These are phyloP conservation scores for Vachellia collinsii DNA, from an alignment of 306 rosid genomes.

Conservation along the genomic window DNA sequence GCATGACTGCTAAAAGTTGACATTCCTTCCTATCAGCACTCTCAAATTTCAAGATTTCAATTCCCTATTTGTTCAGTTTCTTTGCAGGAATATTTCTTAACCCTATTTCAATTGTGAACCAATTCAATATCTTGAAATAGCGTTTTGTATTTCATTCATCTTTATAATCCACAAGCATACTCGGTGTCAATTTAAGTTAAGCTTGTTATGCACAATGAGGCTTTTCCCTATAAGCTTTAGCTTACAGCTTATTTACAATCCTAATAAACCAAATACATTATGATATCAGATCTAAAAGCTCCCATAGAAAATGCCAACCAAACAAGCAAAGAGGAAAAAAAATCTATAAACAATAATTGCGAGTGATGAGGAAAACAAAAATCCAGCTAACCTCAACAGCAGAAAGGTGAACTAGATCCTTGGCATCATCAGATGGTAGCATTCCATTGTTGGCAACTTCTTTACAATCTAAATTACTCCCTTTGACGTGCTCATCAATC, in stretches of 20 bases:
- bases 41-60: neutral
- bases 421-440: constrained; percentile 28
- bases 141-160: neutral
- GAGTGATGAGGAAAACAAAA: neutral
- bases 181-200: neutral
- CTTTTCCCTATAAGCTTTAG: neutral
- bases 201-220: neutral
- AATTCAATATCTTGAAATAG: neutral
- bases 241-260: neutral
- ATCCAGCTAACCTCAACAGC: constrained; percentile 42
- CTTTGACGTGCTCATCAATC: constrained; percentile 30
- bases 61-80: neutral
- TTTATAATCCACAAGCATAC: neutral
- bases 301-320: neutral
- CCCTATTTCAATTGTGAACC: neutral
- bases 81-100: neutral
- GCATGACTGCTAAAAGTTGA: neutral
- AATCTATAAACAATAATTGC: neutral
- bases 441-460: constrained; percentile 33
- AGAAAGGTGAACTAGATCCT: constrained; percentile 29
- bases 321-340: neutral
- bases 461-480: constrained; percentile 33
- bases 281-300: neutral
- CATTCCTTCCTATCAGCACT: neutral
- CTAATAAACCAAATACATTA: neutral